Percentiles rank a stretch among this genome's conserved stretches.
Evolutionary conservation across 2,329 filamentous ascomycete species (phyloP).

Genomic region (Ustulina deusta): DNA sequence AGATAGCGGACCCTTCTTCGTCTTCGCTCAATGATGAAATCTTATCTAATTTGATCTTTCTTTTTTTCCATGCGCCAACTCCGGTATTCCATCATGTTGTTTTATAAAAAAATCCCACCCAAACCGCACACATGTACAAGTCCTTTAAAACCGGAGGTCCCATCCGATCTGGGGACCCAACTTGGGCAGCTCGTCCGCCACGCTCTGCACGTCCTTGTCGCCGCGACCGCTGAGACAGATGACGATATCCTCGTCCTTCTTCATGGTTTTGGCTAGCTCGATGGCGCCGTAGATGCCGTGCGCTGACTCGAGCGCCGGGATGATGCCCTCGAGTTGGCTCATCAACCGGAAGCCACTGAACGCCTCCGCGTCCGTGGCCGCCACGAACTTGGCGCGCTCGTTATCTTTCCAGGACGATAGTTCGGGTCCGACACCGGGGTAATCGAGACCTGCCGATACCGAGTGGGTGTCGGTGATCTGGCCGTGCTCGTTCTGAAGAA

Average conservation of each 20-base stretch:
- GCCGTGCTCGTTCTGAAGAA: slow-evolving; percentile 91
- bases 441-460: slow-evolving; percentile 95
- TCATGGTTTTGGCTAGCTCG: slow-evolving; percentile 92
- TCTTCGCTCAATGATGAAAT: slow-evolving; percentile 20
- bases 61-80: slow-evolving; percentile 36
- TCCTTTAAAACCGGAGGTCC: slow-evolving; percentile 70
- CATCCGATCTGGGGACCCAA: slow-evolving; percentile 89
- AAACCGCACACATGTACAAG: slow-evolving; percentile 15
- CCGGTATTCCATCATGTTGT: slow-evolving; percentile 27
- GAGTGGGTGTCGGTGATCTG: slow-evolving; percentile 97
- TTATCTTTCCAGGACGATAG: slow-evolving; percentile 93
- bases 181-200: slow-evolving; percentile 91
- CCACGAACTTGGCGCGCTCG: slow-evolving; percentile 86
- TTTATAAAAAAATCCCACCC: not conserved
- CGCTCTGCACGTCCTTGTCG: slow-evolving; percentile 98
- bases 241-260: slow-evolving; percentile 87
- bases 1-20: slow-evolving; percentile 7
- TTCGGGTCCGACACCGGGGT: slow-evolving; percentile 96
- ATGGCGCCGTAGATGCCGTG: slow-evolving; percentile 93
- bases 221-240: slow-evolving; percentile 93
- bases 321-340: slow-evolving; percentile 92
- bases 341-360: slow-evolving; percentile 88
- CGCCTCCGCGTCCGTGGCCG: slow-evolving; percentile 91
- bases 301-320: slow-evolving; percentile 92
- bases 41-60: slow-evolving; percentile 4